Conservation (phyloP, 1,139 yeast genomes). For the Geotrichum histeridarum region DNA sequence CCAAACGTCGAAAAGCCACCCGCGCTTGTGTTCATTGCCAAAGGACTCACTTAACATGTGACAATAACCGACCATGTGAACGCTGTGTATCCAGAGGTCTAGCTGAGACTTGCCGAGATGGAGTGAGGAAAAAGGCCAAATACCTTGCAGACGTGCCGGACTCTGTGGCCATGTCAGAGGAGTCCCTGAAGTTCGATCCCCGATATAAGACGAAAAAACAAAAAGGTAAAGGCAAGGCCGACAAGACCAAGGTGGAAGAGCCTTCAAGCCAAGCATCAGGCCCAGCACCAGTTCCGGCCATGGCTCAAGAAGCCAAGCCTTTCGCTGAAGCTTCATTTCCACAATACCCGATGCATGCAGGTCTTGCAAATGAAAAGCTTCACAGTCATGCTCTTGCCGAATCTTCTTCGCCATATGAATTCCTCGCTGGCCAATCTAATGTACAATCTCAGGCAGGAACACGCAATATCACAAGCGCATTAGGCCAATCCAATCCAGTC, state of each 20-base stretch:
- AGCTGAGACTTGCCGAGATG: conserved; percentile 71
- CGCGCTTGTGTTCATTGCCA: conserved; percentile 93
- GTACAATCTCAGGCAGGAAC: conserved; percentile 1
- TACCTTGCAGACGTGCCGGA: conserved; percentile 44
- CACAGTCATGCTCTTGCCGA: background rate
- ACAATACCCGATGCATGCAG: background rate
- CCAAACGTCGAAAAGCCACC: conserved; percentile 54
- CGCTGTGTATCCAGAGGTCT: conserved; percentile 71
- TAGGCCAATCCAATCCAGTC: background rate
- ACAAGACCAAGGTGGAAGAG: background rate
- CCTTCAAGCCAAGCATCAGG: background rate
- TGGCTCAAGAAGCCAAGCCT: background rate
- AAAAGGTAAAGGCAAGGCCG: conserved; percentile 4
- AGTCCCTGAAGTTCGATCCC: conserved; percentile 25
- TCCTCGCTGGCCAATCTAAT: background rate
- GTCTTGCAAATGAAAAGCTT: background rate
- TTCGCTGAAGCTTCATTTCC: background rate
- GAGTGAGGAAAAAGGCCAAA: conserved; percentile 79
- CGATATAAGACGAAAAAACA: conserved; percentile 17
- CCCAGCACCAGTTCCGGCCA: background rate
- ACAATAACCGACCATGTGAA: conserved; percentile 70
- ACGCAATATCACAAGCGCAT: background rate
- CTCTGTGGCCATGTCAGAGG: conserved; percentile 18
- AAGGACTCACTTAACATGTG: conserved; percentile 86
- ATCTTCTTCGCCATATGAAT: conserved; percentile 6